Conservation (phyloP, 2,329 filamentous ascomycete genomes). For the Botrytis elliptica region DNA sequence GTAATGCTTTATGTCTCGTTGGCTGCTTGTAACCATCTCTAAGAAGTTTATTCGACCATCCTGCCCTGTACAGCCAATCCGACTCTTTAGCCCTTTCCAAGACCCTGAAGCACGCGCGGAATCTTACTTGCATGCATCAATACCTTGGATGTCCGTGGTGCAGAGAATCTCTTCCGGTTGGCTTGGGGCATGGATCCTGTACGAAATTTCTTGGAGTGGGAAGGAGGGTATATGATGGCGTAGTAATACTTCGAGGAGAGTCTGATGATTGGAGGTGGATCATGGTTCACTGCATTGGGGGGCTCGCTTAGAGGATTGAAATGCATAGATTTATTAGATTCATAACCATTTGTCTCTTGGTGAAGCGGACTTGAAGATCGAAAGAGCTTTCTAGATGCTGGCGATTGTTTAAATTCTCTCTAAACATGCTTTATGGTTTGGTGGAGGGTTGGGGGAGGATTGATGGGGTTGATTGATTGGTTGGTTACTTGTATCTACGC, state of each 20-base stretch:
- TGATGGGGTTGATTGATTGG: not conserved
- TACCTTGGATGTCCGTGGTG: not conserved
- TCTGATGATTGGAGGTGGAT: not conserved
- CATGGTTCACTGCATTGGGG: slow-evolving; percentile 1
- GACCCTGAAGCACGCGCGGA: not conserved
- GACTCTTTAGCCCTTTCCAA: not conserved
- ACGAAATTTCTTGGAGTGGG: not conserved
- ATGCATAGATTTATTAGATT: not conserved
- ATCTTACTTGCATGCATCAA: not conserved
- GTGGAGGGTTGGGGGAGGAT: not conserved
- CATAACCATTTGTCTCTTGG: not conserved
- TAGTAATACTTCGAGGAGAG: not conserved
- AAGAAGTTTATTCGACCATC: not conserved
- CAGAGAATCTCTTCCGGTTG: not conserved
- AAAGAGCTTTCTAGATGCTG: not conserved
- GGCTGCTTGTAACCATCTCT: not conserved
- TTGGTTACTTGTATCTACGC: not conserved
- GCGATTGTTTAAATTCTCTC: not conserved
- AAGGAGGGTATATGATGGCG: not conserved
- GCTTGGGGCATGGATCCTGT: not conserved
- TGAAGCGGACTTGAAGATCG: not conserved
- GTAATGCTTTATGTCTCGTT: not conserved
- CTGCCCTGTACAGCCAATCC: not conserved
- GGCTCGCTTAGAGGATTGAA: not conserved
- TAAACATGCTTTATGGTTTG: not conserved